A percentile compares a stretch with the other conserved stretches of the same genome.
phyloP scores from a whole-genome alignment of 495 filamentous ascomycete species.

The Aspergillus avenaceus region DNA sequence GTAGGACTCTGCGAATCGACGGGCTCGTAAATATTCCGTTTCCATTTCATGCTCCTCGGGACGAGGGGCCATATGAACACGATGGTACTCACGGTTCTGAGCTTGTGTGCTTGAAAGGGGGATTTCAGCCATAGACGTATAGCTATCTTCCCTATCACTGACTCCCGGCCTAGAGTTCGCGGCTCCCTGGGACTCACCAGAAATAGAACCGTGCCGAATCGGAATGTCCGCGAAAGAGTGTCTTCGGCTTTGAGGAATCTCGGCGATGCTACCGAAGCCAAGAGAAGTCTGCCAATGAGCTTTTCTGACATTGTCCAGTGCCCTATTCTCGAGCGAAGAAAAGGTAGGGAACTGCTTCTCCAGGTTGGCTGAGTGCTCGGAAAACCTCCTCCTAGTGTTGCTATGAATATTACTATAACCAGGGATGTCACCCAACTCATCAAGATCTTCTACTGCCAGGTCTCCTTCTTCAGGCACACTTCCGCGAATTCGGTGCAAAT shows the following conservation, averaged over 20 bases:
- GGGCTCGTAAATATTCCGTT: conserved; percentile 41
- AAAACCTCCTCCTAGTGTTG: conserved; percentile 52
- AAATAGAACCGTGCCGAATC: conserved; percentile 62
- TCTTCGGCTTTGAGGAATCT: conserved; percentile 79
- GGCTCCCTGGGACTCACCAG: conserved; percentile 43
- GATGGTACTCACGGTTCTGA: conserved; percentile 43
- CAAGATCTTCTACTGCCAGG: conserved; percentile 65
- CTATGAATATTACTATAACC: conserved; percentile 39
- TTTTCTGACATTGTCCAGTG: conserved; percentile 73
- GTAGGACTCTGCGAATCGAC: conserved; percentile 45
- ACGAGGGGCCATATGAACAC: conserved; percentile 29
- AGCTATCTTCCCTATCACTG: conserved; percentile 37
- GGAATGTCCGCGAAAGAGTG: conserved; percentile 95
- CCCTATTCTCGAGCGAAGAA: conserved; percentile 62
- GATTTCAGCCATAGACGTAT: conserved; percentile 31
- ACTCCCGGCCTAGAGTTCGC: conserved; percentile 26
- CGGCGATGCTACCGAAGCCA: conserved; percentile 66
- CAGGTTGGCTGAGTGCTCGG: conserved; percentile 56
- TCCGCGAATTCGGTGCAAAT: conserved; percentile 59
- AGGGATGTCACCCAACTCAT: conserved; percentile 58
- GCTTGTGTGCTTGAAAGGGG: conserved; percentile 27
- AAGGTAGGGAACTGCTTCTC: conserved; percentile 54
- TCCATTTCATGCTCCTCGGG: conserved; percentile 35
- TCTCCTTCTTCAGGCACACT: conserved; percentile 66
- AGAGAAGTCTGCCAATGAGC: conserved; percentile 85